These are phyloP conservation scores for Pythium rhizo-oryzae DNA, from an alignment of 352 stramenopile species.

Conservation along the genomic window DNA sequence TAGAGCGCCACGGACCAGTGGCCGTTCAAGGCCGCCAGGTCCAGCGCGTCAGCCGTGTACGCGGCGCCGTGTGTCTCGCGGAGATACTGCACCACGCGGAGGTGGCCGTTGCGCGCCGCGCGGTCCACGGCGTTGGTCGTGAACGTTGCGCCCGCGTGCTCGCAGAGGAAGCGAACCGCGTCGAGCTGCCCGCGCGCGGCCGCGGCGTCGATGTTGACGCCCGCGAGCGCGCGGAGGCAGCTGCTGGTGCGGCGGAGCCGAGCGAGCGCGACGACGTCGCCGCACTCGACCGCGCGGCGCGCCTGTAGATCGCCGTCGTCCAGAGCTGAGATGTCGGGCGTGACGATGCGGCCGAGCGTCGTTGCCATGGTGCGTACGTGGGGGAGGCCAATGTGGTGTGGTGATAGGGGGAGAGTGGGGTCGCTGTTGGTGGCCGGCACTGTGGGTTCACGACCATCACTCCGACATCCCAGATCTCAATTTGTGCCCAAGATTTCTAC, in stretches of 20 bases:
- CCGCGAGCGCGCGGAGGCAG: not conserved
- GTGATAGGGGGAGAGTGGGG: too few species aligned
- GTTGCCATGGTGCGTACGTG: too few species aligned
- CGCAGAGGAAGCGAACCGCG: not conserved
- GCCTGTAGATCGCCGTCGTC: too few species aligned
- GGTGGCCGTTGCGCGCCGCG: not conserved
- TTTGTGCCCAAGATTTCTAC: too few species aligned
- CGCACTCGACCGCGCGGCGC: not conserved
- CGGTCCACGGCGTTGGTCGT: not conserved
- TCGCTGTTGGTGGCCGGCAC: too few species aligned
- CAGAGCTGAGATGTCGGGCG: too few species aligned
- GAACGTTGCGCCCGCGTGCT: not conserved
- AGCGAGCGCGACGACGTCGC: not conserved
- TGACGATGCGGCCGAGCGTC: too few species aligned
- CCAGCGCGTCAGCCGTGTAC: conserved; percentile 5
- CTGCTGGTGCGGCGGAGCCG: not conserved
- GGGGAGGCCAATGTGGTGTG: too few species aligned
- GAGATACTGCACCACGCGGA: conserved; percentile 3
- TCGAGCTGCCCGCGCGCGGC: too few species aligned
- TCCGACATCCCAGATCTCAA: too few species aligned
- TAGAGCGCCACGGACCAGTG: conserved; percentile 29
- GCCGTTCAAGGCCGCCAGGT: conserved; percentile 28
- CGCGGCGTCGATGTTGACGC: not conserved
- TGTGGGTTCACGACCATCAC: too few species aligned
- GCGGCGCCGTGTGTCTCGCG: not conserved